Evolutionary conservation across 768 basidiomycete genomes (phyloP).

Genomic region (Pulveroboletus frians): DNA sequence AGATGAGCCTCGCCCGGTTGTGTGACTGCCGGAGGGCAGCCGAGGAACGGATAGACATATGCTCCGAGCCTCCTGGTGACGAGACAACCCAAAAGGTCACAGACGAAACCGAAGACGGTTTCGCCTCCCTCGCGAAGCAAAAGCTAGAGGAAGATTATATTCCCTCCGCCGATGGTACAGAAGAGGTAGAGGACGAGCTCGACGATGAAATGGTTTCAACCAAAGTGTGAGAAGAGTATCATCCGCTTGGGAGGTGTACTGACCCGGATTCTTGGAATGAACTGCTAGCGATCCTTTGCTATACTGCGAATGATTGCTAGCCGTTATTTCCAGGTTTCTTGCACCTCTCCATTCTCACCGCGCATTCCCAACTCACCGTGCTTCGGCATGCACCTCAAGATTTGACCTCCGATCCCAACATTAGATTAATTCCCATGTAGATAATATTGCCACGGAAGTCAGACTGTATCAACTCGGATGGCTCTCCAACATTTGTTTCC

Average conservation of each 20-base stretch:
- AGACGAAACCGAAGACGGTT: slow-evolving; percentile 49
- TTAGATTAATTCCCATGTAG: no score
- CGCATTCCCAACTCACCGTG: slow-evolving; percentile 6
- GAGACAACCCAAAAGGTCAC: slow-evolving; percentile 23
- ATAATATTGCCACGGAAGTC: no score
- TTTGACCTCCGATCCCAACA: neutral
- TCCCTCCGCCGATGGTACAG: slow-evolving; percentile 8
- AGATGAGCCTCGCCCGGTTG: slow-evolving; percentile 39
- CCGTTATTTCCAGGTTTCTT: slow-evolving; percentile 28
- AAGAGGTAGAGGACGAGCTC: slow-evolving; percentile 17
- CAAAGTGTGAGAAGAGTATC: slow-evolving; percentile 4
- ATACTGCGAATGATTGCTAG: slow-evolving; percentile 27
- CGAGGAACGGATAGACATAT: slow-evolving; percentile 12
- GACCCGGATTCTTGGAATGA: slow-evolving; percentile 25
- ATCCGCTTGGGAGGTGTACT: slow-evolving; percentile 4
- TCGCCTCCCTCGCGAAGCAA: slow-evolving; percentile 38
- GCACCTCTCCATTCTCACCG: neutral
- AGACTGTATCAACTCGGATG: neutral
- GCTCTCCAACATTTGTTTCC: neutral
- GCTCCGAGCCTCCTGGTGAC: slow-evolving; percentile 15
- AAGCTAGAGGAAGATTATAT: slow-evolving; percentile 26
- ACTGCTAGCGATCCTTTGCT: slow-evolving; percentile 32
- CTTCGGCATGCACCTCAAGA: neutral
- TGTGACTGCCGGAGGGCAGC: slow-evolving; percentile 37
- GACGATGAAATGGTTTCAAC: slow-evolving; percentile 13